phyloP scores from a whole-genome alignment of 2,329 filamentous ascomycete genomes.

The Bisporella sp. region DNA sequence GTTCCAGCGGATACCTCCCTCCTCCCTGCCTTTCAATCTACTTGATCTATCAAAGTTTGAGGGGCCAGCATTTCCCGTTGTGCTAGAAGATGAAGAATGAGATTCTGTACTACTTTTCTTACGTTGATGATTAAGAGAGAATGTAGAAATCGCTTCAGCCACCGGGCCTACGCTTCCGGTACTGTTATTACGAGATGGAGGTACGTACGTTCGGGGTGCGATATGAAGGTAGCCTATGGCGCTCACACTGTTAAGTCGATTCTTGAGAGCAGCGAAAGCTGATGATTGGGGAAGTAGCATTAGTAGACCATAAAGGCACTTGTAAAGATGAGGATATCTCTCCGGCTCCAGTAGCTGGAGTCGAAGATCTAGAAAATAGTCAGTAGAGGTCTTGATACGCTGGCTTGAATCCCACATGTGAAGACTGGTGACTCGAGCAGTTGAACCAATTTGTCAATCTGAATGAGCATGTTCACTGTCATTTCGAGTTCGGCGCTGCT shows the following conservation, averaged over 20 bases:
- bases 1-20: slow-evolving; percentile 80
- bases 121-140: slow-evolving; percentile 24
- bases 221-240: slow-evolving; percentile 93
- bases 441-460: slow-evolving; percentile 97
- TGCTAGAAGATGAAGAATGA: slow-evolving; percentile 31
- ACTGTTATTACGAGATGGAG: slow-evolving; percentile 29
- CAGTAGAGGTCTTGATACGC: slow-evolving; percentile 5
- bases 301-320: slow-evolving; percentile 91
- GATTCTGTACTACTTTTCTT: slow-evolving; percentile 23
- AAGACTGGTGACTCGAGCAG: slow-evolving; percentile 96
- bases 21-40: slow-evolving; percentile 72
- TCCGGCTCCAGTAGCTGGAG: slow-evolving; percentile 94
- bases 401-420: slow-evolving; percentile 61
- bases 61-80: slow-evolving; percentile 39
- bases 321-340: slow-evolving; percentile 90
- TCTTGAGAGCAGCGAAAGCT: slow-evolving; percentile 93
- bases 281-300: slow-evolving; percentile 99
- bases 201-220: slow-evolving; percentile 67
- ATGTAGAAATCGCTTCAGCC: slow-evolving; percentile 24
- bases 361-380: slow-evolving; percentile 61
- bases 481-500: slow-evolving; percentile 88
- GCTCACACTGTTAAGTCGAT: slow-evolving; percentile 92
- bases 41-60: slow-evolving; percentile 66
- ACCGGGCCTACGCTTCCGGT: slow-evolving; percentile 5
- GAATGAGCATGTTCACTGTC: slow-evolving; percentile 97